Base-by-base conservation (phyloP, 371 early-diverging fungal genomes). In the Zychaea mexicana region DNA sequence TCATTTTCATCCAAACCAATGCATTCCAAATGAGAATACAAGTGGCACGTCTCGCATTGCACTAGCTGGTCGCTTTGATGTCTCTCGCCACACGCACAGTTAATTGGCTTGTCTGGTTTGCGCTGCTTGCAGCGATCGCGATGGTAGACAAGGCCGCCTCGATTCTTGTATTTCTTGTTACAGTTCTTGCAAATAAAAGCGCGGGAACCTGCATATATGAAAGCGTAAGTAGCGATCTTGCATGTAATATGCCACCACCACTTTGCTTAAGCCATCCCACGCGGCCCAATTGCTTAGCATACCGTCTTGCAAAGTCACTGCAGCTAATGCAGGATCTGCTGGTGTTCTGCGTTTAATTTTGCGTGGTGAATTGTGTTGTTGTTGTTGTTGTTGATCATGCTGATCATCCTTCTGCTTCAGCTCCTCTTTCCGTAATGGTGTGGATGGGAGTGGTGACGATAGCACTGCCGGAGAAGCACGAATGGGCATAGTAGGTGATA, bases 11-110 rank as follows among this genome's bases (percentile, higher is more conserved):
- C 45, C n/a, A 77, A 60, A 19, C 77, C 79, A 46, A 80, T 55
- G 58, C 87, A 86, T 13, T 75, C 76, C 9, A 74, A 47, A 71
- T 86, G 87, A n/a, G 85, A 76, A 84, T 83, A 84, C n/a, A 65
- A 70, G 54, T 79, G 60, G 58, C 87, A 86, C 15, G 72, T 53
- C 38, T 76, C 75, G 42, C 87, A 86, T 64, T 84, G 81, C n/a
- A 86, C 72, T 76, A 86, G 72, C 6, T 36, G 15, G 2, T 64
- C 26, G 2, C 31, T 36, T 1, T 21, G 17, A 30, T 62, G 36
- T 27, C 38, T 24, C n/a, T 38, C 39, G 15, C 38, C 52, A 24
- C 64, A 64, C 12, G 57, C 57, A 36, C 64, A 64, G 38, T 57
- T 6, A 2, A 52, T 61, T 6, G 61, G 26, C 15, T 56, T 57